Percentiles rank a stretch among this genome's conserved stretches.
These are phyloP conservation scores for Pugionium dolabratum DNA, from an alignment of 345 rosid species.

Conservation along the genomic window DNA sequence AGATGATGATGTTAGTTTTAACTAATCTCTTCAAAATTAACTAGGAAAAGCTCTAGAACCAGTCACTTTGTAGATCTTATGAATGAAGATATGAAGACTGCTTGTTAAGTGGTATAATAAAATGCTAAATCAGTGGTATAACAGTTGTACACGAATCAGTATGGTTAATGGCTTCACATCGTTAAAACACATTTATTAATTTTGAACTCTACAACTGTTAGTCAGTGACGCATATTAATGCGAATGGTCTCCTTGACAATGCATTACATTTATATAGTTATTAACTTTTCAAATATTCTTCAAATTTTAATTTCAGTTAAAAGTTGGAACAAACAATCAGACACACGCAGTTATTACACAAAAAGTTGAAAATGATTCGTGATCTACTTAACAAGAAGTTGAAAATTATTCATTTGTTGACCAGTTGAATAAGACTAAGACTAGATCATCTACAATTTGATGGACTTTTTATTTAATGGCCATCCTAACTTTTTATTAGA, in stretches of 20 bases:
- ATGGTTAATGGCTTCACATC: conserved; percentile 4
- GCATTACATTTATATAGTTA: background rate
- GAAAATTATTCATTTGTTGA: conserved; percentile 26
- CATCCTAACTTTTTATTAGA: no score
- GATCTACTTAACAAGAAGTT: conserved; percentile 23
- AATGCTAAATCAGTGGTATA: background rate
- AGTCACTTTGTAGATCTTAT: background rate
- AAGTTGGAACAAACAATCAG: conserved; percentile 2
- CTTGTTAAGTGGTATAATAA: background rate
- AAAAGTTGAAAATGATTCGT: conserved; percentile 8
- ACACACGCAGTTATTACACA: no score
- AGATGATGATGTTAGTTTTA: conserved; percentile 11
- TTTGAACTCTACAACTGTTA: conserved; percentile 8
- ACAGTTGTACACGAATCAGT: background rate
- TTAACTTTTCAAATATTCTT: background rate
- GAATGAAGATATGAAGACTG: conserved; percentile 4
- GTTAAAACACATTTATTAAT: background rate
- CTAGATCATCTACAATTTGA: no score
- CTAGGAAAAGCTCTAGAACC: conserved; percentile 6
- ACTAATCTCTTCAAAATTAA: background rate
- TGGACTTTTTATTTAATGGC: no score
- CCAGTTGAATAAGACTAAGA: conserved; percentile 5
- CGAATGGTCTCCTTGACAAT: conserved; percentile 18
- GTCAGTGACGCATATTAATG: conserved; percentile 34
- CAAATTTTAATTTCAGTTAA: conserved; percentile 14